Conservation (phyloP, 192 early-diverging fungal genomes). For the Mortierella hygrophila region DNA sequence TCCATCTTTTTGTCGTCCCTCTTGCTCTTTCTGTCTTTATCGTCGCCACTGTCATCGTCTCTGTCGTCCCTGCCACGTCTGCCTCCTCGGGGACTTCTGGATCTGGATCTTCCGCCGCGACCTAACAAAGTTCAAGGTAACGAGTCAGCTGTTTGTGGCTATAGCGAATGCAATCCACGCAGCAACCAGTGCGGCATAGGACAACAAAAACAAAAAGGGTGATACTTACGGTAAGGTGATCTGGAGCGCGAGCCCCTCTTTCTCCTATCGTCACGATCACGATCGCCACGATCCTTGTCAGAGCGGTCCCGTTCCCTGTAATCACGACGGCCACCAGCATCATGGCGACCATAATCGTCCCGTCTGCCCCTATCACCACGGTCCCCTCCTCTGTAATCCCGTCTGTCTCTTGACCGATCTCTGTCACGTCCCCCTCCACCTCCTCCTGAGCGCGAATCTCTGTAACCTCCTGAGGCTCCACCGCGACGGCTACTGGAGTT, state of each 20-base stretch:
- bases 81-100: constrained; percentile 33
- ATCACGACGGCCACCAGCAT: neutral
- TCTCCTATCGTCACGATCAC: constrained; percentile 16
- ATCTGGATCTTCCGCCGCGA: constrained; percentile 43
- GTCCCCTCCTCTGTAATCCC: constrained; percentile 14
- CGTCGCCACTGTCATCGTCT: constrained; percentile 16
- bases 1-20: neutral
- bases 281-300: constrained; percentile 9
- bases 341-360: constrained; percentile 10
- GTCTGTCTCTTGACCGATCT: constrained; percentile 27
- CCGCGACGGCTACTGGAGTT: constrained; percentile 1
- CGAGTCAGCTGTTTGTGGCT: neutral
- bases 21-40: neutral
- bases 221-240: constrained; percentile 36
- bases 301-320: constrained; percentile 4
- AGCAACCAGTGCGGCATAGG: too few relatives aligned
- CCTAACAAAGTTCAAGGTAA: constrained; percentile 6
- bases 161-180: neutral
- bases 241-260: constrained; percentile 34
- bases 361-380: constrained; percentile 18
- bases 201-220: neutral
- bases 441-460: constrained; percentile 9
- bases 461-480: constrained; percentile 6
- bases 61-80: constrained; percentile 17
- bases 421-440: constrained; percentile 10